Evolutionary conservation across 192 early-diverging fungal species (phyloP).

Genomic region (Globomyces pollinis-pini): DNA sequence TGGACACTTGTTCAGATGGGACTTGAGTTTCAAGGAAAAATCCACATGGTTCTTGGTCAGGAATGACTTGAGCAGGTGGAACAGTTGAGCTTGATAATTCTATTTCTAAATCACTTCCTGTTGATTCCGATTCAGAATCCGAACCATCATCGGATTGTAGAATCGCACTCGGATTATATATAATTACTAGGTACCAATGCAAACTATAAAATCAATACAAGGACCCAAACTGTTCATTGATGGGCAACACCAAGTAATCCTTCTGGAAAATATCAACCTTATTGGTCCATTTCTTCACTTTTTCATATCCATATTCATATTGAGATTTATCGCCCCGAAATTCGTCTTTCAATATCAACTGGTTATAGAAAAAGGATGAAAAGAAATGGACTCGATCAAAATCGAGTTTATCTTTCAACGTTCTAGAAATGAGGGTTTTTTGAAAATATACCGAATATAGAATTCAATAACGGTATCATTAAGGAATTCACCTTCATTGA

Average conservation of each 20-base stretch:
- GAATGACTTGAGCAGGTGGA: no score
- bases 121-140: no score
- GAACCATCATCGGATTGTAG: no score
- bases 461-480: conserved; percentile 90
- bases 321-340: no score
- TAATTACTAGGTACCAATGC: conserved; percentile 85
- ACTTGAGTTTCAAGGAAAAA: no score
- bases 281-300: conserved; percentile 72
- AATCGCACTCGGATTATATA: conserved; percentile 64
- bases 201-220: conserved; percentile 29
- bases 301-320: conserved; percentile 38
- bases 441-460: conserved; percentile 30
- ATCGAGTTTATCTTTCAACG: not conserved
- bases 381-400: conserved; percentile 60
- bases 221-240: conserved; percentile 68
- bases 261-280: conserved; percentile 69
- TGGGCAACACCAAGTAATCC: conserved; percentile 73
- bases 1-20: no score
- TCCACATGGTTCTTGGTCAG: no score
- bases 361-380: conserved; percentile 78
- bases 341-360: conserved; percentile 45
- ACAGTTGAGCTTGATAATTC: no score
- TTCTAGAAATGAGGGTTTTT: no score
- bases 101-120: no score
- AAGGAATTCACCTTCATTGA: conserved; percentile 67